Base-by-base conservation (phyloP, 2,329 filamentous ascomycete genomes). In the Rosellinia necatrix region DNA sequence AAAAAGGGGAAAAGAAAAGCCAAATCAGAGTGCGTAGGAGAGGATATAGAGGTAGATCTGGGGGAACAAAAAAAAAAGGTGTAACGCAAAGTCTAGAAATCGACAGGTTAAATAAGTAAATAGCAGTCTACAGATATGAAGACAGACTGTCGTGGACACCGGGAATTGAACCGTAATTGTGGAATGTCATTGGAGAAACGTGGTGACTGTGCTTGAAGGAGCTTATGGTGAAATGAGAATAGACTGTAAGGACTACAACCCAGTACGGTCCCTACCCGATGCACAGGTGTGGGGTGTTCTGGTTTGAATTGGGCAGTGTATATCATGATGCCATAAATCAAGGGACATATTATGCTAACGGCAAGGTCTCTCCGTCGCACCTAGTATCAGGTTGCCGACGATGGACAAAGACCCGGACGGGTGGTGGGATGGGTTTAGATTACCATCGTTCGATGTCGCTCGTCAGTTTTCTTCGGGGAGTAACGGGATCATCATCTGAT, bases 401-500 rank as follows among this genome's bases (percentile, higher is more conserved):
- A 44, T 38, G 50, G 50, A 49, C 38, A 49, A 27, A 46, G 37
- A 41, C 29, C 43, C 47, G 46, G 41, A 50, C 46, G 27, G 38
- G 42, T 47, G 41, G 56, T 58, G 56, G 48, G 56, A 37, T 37
- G 41, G 56, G 24, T 24, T 49, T 37, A 53, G 46, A 57, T 53
- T 49, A 48, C 38, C 19, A 56, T 57, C 50, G 41, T 50, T 58
- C 56, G 51, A 48, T 54, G 42, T 17, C n/a, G 40, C 44, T 25
- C 50, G 35, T 50, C 55, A 58, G 50, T 43, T 41, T 42, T 58
- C 41, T 37, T 37, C 43, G 43, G 29, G 34, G 34, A 32, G 42
- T 34, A 57, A 49, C 43, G 17, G 43, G 44, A 53, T 49, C 46
- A 58, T 35, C 27, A 58, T 49, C 55, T 58, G 44, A 57, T 57